Percentiles rank a stretch among this genome's conserved stretches.
phyloP scores from a whole-genome alignment of 495 filamentous ascomycete species.

The Neurospora sp. region DNA sequence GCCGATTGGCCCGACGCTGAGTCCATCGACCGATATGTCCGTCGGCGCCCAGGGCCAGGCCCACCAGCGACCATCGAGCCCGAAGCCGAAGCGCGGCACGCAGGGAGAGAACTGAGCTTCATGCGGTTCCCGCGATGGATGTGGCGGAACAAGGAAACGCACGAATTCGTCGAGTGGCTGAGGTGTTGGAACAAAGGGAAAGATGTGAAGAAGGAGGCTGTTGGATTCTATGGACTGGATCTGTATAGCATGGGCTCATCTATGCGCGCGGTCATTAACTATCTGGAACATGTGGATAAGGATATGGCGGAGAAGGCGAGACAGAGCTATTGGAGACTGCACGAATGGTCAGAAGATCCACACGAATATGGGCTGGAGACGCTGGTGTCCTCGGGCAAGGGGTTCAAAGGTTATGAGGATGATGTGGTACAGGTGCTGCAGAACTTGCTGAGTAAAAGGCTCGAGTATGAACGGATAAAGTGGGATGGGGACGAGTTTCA shows the following conservation, averaged over 20 bases:
- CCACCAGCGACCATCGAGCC: constrained; percentile 19
- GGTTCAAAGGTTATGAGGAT: constrained; percentile 38
- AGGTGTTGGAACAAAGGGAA: constrained; percentile 31
- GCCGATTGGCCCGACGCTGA: constrained; percentile 53
- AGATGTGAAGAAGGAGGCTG: constrained; percentile 22
- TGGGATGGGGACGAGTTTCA: constrained; percentile 43
- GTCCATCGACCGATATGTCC: constrained; percentile 46
- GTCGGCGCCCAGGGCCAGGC: constrained; percentile 25
- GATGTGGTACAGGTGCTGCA: constrained; percentile 38
- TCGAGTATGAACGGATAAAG: constrained; percentile 30
- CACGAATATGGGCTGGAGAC: constrained; percentile 41
- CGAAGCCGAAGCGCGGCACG: constrained; percentile 2
- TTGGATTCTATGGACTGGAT: constrained; percentile 46
- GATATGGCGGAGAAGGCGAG: constrained; percentile 36
- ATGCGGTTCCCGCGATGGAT: constrained; percentile 51
- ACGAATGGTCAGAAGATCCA: constrained; percentile 44
- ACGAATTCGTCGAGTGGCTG: constrained; percentile 49
- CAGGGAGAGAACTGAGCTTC: constrained; percentile 33
- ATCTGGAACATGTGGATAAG: constrained; percentile 41
- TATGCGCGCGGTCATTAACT: constrained; percentile 41
- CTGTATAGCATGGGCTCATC: constrained; percentile 45
- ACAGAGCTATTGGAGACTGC: constrained; percentile 36
- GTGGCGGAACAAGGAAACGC: constrained; percentile 50
- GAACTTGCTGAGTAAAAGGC: constrained; percentile 33
- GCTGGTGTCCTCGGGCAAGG: constrained; percentile 17